Base-by-base conservation (phyloP, 1,284 basidiomycete genomes). In the Ustanciosporium gigantosporum region DNA sequence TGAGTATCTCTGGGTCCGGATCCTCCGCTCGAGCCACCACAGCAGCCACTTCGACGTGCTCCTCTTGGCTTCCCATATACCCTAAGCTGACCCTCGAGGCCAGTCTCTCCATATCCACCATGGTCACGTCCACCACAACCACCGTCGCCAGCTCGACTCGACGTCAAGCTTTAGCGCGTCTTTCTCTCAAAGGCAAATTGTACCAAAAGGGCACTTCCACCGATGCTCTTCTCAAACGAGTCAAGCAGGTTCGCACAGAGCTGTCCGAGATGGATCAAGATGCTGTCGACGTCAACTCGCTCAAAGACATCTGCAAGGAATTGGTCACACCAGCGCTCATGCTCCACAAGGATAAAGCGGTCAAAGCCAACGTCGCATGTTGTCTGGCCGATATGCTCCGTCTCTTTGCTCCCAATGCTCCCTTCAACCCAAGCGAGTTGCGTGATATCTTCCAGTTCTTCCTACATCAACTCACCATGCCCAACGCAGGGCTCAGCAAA, bases 391-490 rank as follows among this genome's bases (percentile, higher is more conserved):
- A 99, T 78, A 82, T 97, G 51, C 85, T 99, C 40, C 82, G 91
- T 27, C 83, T 98, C 36, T 96, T 92, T 78, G 95, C 95, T 0
- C 95, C 95, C 2, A 91, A 97, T 75, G 94, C 95, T 23, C 95
- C 95, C 9, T 98, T 94, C 78, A 93, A 87, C 3, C 86, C 87
- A 39, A 80, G 83, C 37, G 90, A 97, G 78, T 85, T 97, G 31
- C 50, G 72, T 61, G 58, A 67, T 34, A 65, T 74, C 35, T 73
- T 76, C 48, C 53, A 70, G 20, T 80, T 97, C 93, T 80, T 94
- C 38, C 52, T 77, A 3, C 47, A 58, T 20, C 62, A 68, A 41
- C 66, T 77, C 41, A 74, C 73, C 27, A 47, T 48, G 41, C 44
- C 64, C 3, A 56, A 41, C 23, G 52, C 41, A 15, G 70, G 66